These are phyloP conservation scores for Protomyces gravidus DNA, from an alignment of 1,139 yeast species.

Conservation along the genomic window DNA sequence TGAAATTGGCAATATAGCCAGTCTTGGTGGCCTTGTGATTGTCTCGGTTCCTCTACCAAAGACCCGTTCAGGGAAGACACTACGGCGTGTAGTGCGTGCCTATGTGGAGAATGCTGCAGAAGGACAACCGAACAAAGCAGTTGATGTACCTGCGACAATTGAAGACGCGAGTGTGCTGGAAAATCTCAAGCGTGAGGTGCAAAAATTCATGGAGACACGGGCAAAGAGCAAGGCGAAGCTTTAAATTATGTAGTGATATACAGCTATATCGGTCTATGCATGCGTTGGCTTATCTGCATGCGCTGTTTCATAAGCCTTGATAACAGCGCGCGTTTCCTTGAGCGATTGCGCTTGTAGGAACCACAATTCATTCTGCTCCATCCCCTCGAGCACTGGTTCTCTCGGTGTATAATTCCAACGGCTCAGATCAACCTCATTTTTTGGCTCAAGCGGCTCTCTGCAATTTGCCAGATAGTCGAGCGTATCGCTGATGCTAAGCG, in stretches of 20 bases:
- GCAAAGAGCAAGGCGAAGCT: constrained; percentile 13
- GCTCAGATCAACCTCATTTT: neutral
- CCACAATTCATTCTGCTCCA: neutral
- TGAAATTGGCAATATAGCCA: constrained; percentile 23
- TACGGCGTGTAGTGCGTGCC: constrained; percentile 17
- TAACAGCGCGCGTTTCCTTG: neutral
- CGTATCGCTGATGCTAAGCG: constrained; percentile 57
- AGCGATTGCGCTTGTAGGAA: neutral
- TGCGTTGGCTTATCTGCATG: neutral
- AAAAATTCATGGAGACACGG: constrained; percentile 9
- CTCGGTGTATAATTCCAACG: neutral
- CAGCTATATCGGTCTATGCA: neutral
- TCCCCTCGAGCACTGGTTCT: neutral
- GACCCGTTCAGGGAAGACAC: constrained; percentile 23
- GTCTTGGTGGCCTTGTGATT: constrained; percentile 11
- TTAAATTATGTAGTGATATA: neutral
- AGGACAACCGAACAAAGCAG: constrained; percentile 13
- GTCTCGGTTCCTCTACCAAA: constrained; percentile 15
- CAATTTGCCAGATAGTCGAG: constrained; percentile 40
- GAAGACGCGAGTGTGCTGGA: constrained; percentile 20
- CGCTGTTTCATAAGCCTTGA: neutral
- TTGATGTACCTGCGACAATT: constrained; percentile 23
- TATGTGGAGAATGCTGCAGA: constrained; percentile 22
- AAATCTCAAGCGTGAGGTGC: constrained; percentile 4
- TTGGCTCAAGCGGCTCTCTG: neutral